phyloP scores from a whole-genome alignment of 106 monocot species.

The Dendrobium catenatum region DNA sequence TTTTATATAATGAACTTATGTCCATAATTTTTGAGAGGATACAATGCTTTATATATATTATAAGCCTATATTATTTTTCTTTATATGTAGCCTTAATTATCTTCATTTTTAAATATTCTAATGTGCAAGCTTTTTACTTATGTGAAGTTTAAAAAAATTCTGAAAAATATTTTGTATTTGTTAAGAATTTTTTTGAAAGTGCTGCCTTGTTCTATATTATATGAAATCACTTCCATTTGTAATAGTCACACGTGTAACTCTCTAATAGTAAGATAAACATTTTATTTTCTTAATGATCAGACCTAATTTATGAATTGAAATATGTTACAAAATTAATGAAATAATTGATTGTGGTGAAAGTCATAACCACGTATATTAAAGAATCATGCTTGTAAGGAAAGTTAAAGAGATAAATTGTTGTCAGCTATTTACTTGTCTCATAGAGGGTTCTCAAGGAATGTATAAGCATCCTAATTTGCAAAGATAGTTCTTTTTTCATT shows the following conservation, averaged over 20 bases:
- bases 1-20: background rate
- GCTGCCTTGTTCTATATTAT: no score
- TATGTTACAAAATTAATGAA: slow-evolving; percentile 56
- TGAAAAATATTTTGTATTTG: no score
- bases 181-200: no score
- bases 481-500: background rate
- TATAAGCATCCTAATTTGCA: slow-evolving; percentile 11
- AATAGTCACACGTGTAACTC: no score
- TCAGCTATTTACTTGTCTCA: slow-evolving; percentile 86
- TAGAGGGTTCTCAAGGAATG: slow-evolving; percentile 89
- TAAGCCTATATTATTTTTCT: background rate
- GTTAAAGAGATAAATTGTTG: slow-evolving; percentile 82
- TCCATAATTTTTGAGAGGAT: background rate
- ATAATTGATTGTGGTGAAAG: slow-evolving; percentile 88
- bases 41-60: background rate
- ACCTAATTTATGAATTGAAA: no score
- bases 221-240: no score
- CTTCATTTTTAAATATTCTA: background rate
- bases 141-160: background rate
- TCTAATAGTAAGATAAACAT: no score
- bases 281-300: no score
- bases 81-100: background rate
- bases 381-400: slow-evolving; percentile 83
- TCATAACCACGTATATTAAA: slow-evolving; percentile 62
- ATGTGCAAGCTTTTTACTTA: background rate